Conservation (phyloP, 805 yeast genomes). For the Kodamaea laetipori region DNA sequence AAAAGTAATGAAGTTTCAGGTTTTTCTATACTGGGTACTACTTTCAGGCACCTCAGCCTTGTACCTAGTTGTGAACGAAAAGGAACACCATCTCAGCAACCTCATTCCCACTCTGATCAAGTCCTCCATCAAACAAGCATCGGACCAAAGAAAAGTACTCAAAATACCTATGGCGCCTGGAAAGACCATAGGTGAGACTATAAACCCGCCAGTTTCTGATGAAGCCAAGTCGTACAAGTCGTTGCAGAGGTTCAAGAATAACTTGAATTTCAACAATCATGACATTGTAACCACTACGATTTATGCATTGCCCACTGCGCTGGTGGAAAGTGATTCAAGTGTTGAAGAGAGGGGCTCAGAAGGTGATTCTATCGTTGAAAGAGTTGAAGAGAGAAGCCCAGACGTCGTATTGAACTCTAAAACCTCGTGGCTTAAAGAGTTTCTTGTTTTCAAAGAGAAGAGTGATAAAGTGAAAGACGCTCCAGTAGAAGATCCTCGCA, state of each 20-base stretch:
- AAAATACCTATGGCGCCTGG: constrained; percentile 6
- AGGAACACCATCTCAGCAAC: constrained; percentile 1
- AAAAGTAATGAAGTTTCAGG: too few species aligned
- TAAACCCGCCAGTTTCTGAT: constrained; percentile 10
- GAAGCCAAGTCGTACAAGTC: constrained; percentile 6
- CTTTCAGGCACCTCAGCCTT: neutral
- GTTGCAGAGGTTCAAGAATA: constrained; percentile 5
- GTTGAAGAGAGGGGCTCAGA: neutral
- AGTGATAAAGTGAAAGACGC: constrained; percentile 14
- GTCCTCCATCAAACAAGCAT: neutral
- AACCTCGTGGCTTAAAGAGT: constrained; percentile 30
- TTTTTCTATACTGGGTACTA: neutral
- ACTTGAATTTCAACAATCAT: neutral
- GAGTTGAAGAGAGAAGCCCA: neutral
- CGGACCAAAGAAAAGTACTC: constrained; percentile 1
- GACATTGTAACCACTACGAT: neutral
- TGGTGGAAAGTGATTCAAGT: neutral
- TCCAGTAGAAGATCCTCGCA: neutral
- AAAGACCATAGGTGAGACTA: constrained; percentile 14
- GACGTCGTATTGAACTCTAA: constrained; percentile 14
- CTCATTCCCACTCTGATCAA: constrained; percentile 5
- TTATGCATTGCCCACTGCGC: neutral
- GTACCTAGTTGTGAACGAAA: neutral
- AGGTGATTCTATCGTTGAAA: neutral
- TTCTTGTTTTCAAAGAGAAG: constrained; percentile 18